Evolutionary conservation across 495 filamentous ascomycete genomes (phyloP), one percentile per base, ranked within the genome.

Genomic region (Penicillium paradoxum): DNA sequence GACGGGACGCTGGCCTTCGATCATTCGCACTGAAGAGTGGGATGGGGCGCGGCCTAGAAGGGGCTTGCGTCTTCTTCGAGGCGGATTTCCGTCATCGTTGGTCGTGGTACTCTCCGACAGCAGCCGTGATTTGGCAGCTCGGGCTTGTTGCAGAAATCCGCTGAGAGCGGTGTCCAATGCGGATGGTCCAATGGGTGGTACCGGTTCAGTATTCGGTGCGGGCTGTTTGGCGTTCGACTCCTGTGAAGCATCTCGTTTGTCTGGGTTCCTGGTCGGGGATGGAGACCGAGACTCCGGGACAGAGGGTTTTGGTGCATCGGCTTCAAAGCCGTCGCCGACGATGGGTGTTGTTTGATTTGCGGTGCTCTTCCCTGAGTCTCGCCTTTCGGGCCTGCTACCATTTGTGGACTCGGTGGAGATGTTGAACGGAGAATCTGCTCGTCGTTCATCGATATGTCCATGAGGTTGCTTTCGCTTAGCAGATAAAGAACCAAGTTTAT

Each of bases 1-100:
- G 45, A 62, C 55, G 17, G 56, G 34, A 2, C 22, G 41, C 10
- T 49, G 55, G 24, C 49, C 53, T 5, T 68, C 66, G 19, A 45
- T 45, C 29, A 55, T 56, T 54, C 62, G 64, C 24, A 49, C 45
- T 22, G 72, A 73, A 21, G 72, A 53, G 33, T 73, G 68, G 1
- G 76, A 79, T 22, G 71, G 63, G 6, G 74, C 77, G 34, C 78
- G 69, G 24, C 78, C 78, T n/a, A 81, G 61, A 32, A 79, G 73
- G 0, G 76, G 72, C 57, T 71, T 71, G 24, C 73, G 64, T 38
- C 62, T 56, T 30, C 69, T 49, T 14, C 56, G 51, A n/a, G 51
- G 55, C 37, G 56, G 44, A 43, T 53, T 51, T 37, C 29, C 30
- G 10, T 57, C 54, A 5, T 68, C 62, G 40, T 47, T 47, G 30